phyloP scores from a whole-genome alignment of 306 rosid species.

The Pterocarpus macrocarpus region DNA sequence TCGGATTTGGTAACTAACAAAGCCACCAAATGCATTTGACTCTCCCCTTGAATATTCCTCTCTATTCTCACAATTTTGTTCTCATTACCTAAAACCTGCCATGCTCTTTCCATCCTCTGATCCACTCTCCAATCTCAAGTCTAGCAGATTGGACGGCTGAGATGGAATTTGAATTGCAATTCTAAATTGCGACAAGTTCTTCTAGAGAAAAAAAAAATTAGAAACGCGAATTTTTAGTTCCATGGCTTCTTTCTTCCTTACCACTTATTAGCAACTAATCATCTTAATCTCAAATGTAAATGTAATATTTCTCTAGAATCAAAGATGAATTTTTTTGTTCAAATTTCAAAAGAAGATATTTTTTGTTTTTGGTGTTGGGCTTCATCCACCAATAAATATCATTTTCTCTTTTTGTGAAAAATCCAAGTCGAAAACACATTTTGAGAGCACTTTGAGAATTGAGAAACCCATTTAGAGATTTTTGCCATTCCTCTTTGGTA shows the following conservation, averaged over 20 bases:
- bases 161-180: not conserved
- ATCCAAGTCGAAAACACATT: constrained; percentile 36
- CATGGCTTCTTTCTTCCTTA: constrained; percentile 4
- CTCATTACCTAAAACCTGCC: not conserved
- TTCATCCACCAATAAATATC: constrained; percentile 55
- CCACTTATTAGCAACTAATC: not conserved
- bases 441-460: constrained; percentile 31
- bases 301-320: constrained; percentile 65
- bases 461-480: constrained; percentile 12
- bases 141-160: constrained; percentile 44
- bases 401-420: not conserved
- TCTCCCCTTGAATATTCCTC: constrained; percentile 57
- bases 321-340: not conserved
- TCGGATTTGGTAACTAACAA: no score
- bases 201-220: not conserved
- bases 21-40: constrained; percentile 29
- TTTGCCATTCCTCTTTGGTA: constrained; percentile 41
- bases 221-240: not conserved
- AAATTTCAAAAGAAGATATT: not conserved
- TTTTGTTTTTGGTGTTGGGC: not conserved
- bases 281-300: not conserved
- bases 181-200: not conserved
- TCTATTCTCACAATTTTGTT: constrained; percentile 54
- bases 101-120: constrained; percentile 21
- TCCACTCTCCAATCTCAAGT: not conserved